phyloP scores from a whole-genome alignment of 345 rosid genomes.

The Eucalyptus tenuipes region DNA sequence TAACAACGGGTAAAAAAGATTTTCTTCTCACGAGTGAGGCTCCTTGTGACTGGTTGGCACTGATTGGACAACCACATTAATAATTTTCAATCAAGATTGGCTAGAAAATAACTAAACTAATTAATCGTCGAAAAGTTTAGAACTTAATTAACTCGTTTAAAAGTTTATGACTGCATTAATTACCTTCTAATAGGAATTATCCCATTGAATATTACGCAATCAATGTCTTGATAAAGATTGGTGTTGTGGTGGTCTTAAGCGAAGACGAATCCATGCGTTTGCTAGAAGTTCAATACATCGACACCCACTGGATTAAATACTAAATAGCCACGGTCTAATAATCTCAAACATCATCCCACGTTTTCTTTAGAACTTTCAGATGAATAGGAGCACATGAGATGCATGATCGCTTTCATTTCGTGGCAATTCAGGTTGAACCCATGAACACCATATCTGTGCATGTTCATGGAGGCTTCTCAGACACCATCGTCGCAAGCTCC shows the following conservation, averaged over 20 bases:
- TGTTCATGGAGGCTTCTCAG: rapidly evolving
- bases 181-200: background rate
- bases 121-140: rapidly evolving
- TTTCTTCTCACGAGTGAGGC: rapidly evolving
- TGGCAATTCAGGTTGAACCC: background rate
- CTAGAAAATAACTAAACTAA: background rate
- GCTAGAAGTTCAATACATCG: background rate
- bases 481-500: background rate
- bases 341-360: background rate
- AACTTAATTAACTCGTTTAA: rapidly evolving
- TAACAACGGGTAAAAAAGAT: rapidly evolving
- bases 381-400: background rate
- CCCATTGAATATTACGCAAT: background rate
- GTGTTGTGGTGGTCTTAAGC: background rate
- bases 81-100: background rate
- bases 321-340: background rate
- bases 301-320: background rate
- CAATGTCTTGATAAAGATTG: background rate
- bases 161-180: background rate
- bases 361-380: background rate
- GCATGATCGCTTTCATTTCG: background rate
- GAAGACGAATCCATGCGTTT: background rate
- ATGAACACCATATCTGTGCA: background rate
- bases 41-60: rapidly evolving
- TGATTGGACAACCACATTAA: rapidly evolving